phyloP scores from a whole-genome alignment of 1,284 basidiomycete genomes.

The Ganoderma meredithae region DNA sequence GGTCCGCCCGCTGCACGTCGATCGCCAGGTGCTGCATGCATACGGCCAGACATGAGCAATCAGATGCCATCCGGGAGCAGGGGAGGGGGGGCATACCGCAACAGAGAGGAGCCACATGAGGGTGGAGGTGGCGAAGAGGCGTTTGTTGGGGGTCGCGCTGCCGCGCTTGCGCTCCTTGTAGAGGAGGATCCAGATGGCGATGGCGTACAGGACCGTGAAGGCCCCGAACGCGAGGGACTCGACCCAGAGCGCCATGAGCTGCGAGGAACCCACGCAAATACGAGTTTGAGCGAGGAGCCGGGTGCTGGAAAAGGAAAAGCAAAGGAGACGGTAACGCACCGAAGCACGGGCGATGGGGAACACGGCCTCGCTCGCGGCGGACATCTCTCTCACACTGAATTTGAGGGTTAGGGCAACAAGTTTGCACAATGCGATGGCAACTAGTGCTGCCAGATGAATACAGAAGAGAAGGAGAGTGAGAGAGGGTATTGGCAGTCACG shows the following conservation, averaged over 20 bases:
- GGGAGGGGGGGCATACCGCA: constrained; percentile 17
- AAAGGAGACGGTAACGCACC: too few relatives aligned
- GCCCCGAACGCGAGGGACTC: constrained; percentile 33
- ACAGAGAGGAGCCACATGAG: constrained; percentile 29
- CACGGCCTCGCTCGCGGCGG: constrained; percentile 11
- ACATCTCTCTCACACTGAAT: constrained; percentile 12
- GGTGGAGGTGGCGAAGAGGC: constrained; percentile 31
- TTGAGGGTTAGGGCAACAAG: background rate
- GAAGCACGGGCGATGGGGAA: constrained; percentile 21
- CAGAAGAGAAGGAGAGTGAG: too few relatives aligned
- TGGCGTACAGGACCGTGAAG: constrained; percentile 31
- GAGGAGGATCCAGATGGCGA: constrained; percentile 32
- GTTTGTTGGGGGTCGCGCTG: constrained; percentile 23
- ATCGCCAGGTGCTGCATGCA: constrained; percentile 28
- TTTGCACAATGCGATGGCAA: too few relatives aligned
- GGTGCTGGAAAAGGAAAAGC: too few relatives aligned
- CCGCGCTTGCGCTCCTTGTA: constrained; percentile 30
- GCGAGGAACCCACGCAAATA: background rate
- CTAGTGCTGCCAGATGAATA: too few relatives aligned
- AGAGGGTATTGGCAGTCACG: background rate
- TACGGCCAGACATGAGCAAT: too few relatives aligned
- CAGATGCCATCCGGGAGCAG: too few relatives aligned
- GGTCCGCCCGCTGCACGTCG: constrained; percentile 24
- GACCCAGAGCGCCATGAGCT: constrained; percentile 28
- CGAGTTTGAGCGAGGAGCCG: too few relatives aligned